Percentiles rank a stretch among this genome's conserved stretches.
Conservation (phyloP, 768 basidiomycete species). For the Rhizopogon rudus region DNA sequence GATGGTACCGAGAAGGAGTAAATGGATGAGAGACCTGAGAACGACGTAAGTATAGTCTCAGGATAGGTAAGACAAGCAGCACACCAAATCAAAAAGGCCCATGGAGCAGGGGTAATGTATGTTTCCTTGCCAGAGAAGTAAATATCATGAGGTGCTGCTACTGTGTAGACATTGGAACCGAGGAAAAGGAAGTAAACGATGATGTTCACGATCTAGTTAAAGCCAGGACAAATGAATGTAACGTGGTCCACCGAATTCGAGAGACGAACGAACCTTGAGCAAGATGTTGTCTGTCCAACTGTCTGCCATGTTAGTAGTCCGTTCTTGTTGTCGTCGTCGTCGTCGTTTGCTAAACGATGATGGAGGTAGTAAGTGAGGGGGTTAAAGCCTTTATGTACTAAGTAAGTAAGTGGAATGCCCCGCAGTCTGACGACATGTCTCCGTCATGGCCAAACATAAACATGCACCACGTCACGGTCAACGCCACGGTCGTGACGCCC, state of each 20-base stretch:
- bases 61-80: slow-evolving; percentile 10
- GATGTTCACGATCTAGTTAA: slow-evolving; percentile 64
- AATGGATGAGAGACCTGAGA: slow-evolving; percentile 77
- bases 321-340: neutral
- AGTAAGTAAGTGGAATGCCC: neutral
- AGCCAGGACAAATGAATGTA: neutral
- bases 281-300: slow-evolving; percentile 75
- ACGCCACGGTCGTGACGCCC: neutral
- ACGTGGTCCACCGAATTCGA: neutral
- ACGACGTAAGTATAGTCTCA: slow-evolving; percentile 1
- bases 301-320: slow-evolving; percentile 44
- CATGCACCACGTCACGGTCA: neutral
- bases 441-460: slow-evolving; percentile 8
- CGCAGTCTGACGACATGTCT: slow-evolving; percentile 18
- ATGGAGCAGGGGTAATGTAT: slow-evolving; percentile 91
- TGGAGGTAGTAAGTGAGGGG: slow-evolving; percentile 4
- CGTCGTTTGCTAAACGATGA: neutral
- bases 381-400: slow-evolving; percentile 18
- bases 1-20: slow-evolving; percentile 86
- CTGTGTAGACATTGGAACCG: slow-evolving; percentile 87
- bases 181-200: slow-evolving; percentile 81
- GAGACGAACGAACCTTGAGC: slow-evolving; percentile 55
- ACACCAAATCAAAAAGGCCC: slow-evolving; percentile 89
- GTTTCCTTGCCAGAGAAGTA: slow-evolving; percentile 80
- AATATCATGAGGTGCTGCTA: slow-evolving; percentile 67